Base-by-base conservation (phyloP, 1,139 yeast species). In the Tardiomyces blankii region DNA sequence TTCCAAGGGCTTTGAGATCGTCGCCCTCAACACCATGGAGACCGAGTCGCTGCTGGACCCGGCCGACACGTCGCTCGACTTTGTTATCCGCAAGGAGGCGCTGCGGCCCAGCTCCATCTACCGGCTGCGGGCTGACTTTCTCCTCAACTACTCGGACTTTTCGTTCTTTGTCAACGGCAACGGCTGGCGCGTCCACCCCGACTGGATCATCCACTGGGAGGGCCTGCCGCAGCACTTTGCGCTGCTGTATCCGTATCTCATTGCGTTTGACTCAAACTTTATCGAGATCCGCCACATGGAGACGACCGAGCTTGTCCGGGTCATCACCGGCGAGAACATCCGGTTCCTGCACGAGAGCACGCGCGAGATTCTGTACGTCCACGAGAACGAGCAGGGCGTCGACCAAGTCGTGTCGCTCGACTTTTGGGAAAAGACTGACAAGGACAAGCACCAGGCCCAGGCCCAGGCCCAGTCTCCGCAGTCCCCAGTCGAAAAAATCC, bases 151-250 rank as follows among this genome's bases (percentile, higher is more conserved):
- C 61, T 79, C 94, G 2, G 96, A 88, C 60, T 89, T 91, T 63
- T 91, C 96, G 43, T 91, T 91, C 65, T 87, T 85, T 65, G 94
- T 91, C 54, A 89, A 91, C 59, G 75, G 86, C 49, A 89, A 89
- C 62, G 98, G 98, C 30, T 91, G 98, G 98, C 76, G 96, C 58
- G 82, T 94, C 23, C 79, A 91, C 53, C 89, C 91, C 44, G 91
- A 87, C 45, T 89, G 96, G 93, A 82, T 89, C 55, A 82, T 91
- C 46, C 82, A 84, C 61, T 91, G 98, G 98, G 97, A 91, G 66
- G 96, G 97, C 40, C 77, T 80, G 44, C 97, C 98, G 3, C 94
- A 84, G 59, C 82, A 82, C 51, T 87, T 91, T 63, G 95, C 96
- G 11, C 72, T 91, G 44, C 87, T 93, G 74, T 91, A 89, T 66